Evolutionary conservation across 163 green algal species (phyloP).

Genomic region (Scenedesmus sp.): DNA sequence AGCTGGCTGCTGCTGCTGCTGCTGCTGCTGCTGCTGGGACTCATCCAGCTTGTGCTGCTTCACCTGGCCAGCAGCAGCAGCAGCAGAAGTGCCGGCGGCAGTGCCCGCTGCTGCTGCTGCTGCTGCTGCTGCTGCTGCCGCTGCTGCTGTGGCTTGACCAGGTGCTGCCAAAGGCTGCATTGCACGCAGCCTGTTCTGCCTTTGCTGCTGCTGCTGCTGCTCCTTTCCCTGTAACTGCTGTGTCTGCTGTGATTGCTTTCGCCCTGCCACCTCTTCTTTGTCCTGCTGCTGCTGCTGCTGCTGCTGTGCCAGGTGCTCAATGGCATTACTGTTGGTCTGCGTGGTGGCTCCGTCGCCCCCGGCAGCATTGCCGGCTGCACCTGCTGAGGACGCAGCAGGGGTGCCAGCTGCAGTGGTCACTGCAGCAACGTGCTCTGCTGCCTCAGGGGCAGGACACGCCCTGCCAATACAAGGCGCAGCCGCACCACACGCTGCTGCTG

Average conservation of each 20-base stretch:
- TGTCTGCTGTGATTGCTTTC: neutral
- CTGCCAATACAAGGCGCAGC: neutral
- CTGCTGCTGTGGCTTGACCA: neutral
- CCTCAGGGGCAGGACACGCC: neutral
- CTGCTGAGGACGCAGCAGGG: neutral
- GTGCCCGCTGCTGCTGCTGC: neutral
- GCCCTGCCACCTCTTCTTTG: neutral
- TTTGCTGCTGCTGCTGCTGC: constrained; percentile 20
- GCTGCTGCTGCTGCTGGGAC: constrained; percentile 3
- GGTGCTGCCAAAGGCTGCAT: neutral
- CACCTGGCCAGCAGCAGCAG: neutral
- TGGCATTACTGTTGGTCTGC: neutral
- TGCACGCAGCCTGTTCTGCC: neutral
- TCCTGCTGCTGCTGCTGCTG: neutral
- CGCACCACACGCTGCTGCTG: neutral
- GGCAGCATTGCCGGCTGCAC: neutral
- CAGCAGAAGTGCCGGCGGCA: neutral
- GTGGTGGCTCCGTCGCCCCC: neutral
- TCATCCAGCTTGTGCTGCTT: too few species aligned
- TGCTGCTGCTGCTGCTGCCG: neutral
- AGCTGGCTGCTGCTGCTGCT: neutral
- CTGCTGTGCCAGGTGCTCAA: neutral
- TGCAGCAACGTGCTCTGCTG: neutral
- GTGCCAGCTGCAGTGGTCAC: neutral
- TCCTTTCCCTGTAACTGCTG: neutral